phyloP scores from a whole-genome alignment of 1,284 basidiomycete genomes.

The Schizopora paradoxa region DNA sequence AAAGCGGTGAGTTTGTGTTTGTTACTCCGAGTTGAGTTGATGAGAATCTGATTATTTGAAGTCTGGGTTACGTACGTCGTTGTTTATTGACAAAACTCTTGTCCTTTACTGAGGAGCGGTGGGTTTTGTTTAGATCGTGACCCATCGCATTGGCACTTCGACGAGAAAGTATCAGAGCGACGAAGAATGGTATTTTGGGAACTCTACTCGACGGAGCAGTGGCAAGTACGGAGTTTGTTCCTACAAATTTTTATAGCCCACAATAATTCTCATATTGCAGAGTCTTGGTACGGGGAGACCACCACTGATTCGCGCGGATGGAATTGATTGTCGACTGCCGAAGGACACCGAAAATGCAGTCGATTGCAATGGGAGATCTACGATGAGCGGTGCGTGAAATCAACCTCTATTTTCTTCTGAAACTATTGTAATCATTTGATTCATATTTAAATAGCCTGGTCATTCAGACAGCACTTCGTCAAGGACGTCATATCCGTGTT shows the following conservation, averaged over 20 bases:
- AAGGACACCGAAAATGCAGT: background rate
- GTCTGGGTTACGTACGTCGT: slow-evolving; percentile 27
- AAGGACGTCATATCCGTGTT: background rate
- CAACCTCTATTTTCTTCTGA: too few relatives aligned
- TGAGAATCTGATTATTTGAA: slow-evolving; percentile 10
- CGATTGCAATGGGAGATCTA: background rate
- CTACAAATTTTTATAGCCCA: background rate
- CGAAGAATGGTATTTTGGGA: slow-evolving; percentile 43
- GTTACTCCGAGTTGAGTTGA: background rate
- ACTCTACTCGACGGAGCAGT: slow-evolving; percentile 32
- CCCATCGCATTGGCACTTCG: slow-evolving; percentile 36
- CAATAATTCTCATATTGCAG: background rate
- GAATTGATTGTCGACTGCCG: background rate
- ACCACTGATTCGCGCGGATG: background rate
- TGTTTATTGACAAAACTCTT: background rate
- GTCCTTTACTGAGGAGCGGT: too few relatives aligned
- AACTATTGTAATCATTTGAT: background rate
- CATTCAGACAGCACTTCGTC: background rate
- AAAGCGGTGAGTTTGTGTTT: slow-evolving; percentile 24
- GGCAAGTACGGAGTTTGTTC: slow-evolving; percentile 27
- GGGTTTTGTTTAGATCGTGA: slow-evolving; percentile 41
- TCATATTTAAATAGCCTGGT: background rate
- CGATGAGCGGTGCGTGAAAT: background rate
- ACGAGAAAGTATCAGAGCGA: slow-evolving; percentile 32
- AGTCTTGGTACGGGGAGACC: background rate